Evolutionary conservation across 2,329 filamentous ascomycete genomes (phyloP).

Genomic region (Sarocladium brachiariae): DNA sequence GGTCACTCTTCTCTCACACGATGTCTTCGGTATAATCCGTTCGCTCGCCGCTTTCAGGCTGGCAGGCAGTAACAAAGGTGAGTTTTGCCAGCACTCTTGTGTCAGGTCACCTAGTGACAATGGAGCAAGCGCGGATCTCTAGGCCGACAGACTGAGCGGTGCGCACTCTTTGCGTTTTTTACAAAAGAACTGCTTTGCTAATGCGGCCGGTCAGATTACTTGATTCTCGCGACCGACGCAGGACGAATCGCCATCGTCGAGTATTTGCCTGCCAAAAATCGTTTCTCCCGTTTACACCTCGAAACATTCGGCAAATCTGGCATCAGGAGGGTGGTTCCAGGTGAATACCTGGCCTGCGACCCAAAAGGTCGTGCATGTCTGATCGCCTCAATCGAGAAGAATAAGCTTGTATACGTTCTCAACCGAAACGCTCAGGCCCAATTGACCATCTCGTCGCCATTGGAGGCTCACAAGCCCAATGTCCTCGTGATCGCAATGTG

Average conservation of each 20-base stretch:
- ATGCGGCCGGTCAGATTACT: slow-evolving; percentile 63
- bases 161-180: neutral
- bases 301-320: slow-evolving; percentile 99
- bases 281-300: slow-evolving; percentile 81
- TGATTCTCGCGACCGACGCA: slow-evolving; percentile 92
- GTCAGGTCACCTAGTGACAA: slow-evolving; percentile 62
- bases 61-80: slow-evolving; percentile 94
- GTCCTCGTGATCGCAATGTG: slow-evolving; percentile 84
- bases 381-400: slow-evolving; percentile 93
- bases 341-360: slow-evolving; percentile 92
- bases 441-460: slow-evolving; percentile 90
- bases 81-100: slow-evolving; percentile 36
- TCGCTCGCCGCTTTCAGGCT: slow-evolving; percentile 83
- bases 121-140: slow-evolving; percentile 22
- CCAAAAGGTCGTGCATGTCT: slow-evolving; percentile 93
- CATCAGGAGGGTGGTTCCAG: slow-evolving; percentile 84
- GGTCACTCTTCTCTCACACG: slow-evolving; percentile 77
- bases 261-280: slow-evolving; percentile 79
- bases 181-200: neutral
- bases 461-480: slow-evolving; percentile 91
- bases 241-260: slow-evolving; percentile 91
- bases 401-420: slow-evolving; percentile 97
- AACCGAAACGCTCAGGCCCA: slow-evolving; percentile 93
- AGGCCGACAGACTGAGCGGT: slow-evolving; percentile 1
- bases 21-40: slow-evolving; percentile 94